These are phyloP conservation scores for Rubia yunnanensis DNA, from an alignment of 257 asterid genomes.

Conservation along the genomic window DNA sequence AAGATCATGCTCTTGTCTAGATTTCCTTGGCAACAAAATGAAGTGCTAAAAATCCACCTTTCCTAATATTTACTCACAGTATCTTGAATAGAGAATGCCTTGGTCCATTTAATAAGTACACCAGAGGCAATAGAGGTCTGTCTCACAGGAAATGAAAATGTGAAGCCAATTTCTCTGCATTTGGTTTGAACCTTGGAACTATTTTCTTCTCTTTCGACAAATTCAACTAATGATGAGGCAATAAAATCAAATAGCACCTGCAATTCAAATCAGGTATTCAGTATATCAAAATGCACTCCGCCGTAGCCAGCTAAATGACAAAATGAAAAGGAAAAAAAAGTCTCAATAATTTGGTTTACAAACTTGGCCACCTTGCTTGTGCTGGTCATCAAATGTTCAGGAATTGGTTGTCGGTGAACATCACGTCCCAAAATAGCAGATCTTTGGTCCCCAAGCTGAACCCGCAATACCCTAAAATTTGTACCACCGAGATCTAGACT, in stretches of 20 bases:
- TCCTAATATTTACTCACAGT: slow-evolving; percentile 39
- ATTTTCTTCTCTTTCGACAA: slow-evolving; percentile 47
- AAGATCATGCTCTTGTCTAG: neutral
- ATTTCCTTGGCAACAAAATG: neutral
- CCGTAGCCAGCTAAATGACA: neutral
- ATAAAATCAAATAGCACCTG: slow-evolving; percentile 86
- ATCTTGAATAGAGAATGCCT: slow-evolving; percentile 65
- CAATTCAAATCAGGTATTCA: slow-evolving; percentile 4
- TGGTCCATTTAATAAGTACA: slow-evolving; percentile 67
- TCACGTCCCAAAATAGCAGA: slow-evolving; percentile 38
- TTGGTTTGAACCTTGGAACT: slow-evolving; percentile 25
- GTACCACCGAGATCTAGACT: slow-evolving; percentile 71
- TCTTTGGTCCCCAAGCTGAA: slow-evolving; percentile 50
- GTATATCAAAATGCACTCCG: neutral
- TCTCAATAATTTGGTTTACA: neutral
- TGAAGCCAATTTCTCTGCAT: slow-evolving; percentile 67
- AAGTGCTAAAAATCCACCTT: neutral
- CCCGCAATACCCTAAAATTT: slow-evolving; percentile 57
- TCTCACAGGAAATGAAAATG: slow-evolving; percentile 80
- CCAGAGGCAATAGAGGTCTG: slow-evolving; percentile 67
- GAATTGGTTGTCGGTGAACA: slow-evolving; percentile 47
- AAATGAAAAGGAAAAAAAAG: neutral
- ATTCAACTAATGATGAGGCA: slow-evolving; percentile 48
- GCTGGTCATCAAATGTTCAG: slow-evolving; percentile 45
- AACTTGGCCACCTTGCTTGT: slow-evolving; percentile 44